phyloP scores from a whole-genome alignment of 1,284 basidiomycete genomes.

The Laetiporus sulphureus region DNA sequence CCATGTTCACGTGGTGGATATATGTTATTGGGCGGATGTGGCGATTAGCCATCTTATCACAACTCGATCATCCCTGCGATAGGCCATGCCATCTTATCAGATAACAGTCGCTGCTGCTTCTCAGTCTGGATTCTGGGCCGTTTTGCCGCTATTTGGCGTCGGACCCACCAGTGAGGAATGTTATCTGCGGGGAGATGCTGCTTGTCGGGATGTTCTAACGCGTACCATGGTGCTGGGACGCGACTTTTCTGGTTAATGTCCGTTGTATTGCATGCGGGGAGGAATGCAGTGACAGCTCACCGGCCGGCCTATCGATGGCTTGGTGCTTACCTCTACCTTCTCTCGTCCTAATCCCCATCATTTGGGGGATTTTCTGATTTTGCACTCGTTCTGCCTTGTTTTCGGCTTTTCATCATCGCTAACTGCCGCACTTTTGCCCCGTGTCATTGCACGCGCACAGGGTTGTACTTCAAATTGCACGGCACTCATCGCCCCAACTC shows the following conservation, averaged over 20 bases:
- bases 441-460: conserved; percentile 33
- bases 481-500: conserved; percentile 94
- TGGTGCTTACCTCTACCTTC: conserved; percentile 1
- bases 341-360: too few species aligned
- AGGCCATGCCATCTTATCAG: conserved; percentile 9
- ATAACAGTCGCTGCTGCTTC: conserved; percentile 1
- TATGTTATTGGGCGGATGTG: too few species aligned
- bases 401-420: conserved; percentile 1
- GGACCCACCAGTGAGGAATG: not conserved
- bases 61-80: conserved; percentile 3
- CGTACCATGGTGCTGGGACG: conserved; percentile 8
- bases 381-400: not conserved
- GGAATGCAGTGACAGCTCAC: conserved; percentile 1
- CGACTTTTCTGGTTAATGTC: conserved; percentile 6
- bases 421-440: conserved; percentile 2
- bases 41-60: conserved; percentile 4
- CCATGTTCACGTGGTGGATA: too few species aligned
- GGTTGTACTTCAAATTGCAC: conserved; percentile 97
- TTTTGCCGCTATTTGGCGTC: not conserved
- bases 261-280: conserved; percentile 6
- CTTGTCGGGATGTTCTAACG: not conserved
- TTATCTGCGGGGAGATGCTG: conserved; percentile 1
- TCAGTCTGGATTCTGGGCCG: not conserved
- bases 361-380: not conserved
- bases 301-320: not conserved